phyloP scores from a whole-genome alignment of 805 yeast genomes.

The Pichia heedii region DNA sequence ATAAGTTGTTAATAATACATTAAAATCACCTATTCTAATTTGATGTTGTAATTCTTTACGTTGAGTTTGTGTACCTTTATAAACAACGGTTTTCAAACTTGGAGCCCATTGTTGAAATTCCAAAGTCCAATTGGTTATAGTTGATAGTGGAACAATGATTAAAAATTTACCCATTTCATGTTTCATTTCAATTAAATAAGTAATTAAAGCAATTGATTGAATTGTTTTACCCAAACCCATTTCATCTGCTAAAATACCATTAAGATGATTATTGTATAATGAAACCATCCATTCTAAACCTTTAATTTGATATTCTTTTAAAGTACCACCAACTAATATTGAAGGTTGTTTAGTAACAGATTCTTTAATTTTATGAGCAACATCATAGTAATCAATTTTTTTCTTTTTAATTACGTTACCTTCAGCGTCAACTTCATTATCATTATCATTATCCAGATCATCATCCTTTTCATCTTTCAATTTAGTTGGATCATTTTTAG shows the following conservation, averaged over 20 bases:
- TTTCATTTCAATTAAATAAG: slow-evolving; percentile 62
- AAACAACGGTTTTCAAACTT: slow-evolving; percentile 56
- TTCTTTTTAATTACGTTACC: slow-evolving; percentile 38
- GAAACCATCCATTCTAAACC: slow-evolving; percentile 65
- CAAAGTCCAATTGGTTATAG: slow-evolving; percentile 76
- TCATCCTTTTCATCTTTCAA: slow-evolving; percentile 24
- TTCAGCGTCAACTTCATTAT: slow-evolving; percentile 20
- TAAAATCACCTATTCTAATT: slow-evolving; percentile 60
- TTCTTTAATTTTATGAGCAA: slow-evolving; percentile 70
- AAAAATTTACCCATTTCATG: slow-evolving; percentile 60
- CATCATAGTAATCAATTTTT: slow-evolving; percentile 71
- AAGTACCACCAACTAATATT: slow-evolving; percentile 64
- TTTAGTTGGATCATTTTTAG: slow-evolving; percentile 11
- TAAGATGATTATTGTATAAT: slow-evolving; percentile 48
- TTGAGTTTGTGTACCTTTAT: slow-evolving; percentile 69
- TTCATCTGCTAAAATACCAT: slow-evolving; percentile 60
- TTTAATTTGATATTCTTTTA: slow-evolving; percentile 67
- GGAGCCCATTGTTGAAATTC: slow-evolving; percentile 92
- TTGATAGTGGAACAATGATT: slow-evolving; percentile 76
- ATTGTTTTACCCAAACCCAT: slow-evolving; percentile 64
- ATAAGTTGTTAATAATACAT: slow-evolving; percentile 69
- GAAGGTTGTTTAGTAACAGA: slow-evolving; percentile 56
- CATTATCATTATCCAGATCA: slow-evolving; percentile 8
- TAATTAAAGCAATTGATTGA: slow-evolving; percentile 69
- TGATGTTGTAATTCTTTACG: slow-evolving; percentile 59